phyloP scores from a whole-genome alignment of 345 rosid genomes.

The Euphorbia lathyris region DNA sequence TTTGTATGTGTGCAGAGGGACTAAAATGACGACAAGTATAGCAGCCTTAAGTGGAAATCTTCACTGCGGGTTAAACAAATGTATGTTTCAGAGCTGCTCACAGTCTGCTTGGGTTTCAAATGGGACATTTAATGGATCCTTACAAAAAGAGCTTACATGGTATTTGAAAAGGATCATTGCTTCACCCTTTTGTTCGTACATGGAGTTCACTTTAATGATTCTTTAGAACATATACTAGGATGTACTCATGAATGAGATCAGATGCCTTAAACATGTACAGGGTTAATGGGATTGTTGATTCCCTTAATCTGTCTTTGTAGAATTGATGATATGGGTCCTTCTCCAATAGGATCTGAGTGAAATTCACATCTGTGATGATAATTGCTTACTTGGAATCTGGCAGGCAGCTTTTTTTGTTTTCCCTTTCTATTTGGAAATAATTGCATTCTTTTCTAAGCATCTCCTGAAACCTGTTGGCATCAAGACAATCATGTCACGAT shows the following conservation, averaged over 20 bases:
- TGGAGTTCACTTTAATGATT: not conserved
- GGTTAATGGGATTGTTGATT: not conserved
- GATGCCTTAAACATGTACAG: not conserved
- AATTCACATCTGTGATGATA: not conserved
- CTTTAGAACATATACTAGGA: not conserved
- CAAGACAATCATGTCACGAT: not conserved
- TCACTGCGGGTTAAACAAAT: conserved; percentile 28
- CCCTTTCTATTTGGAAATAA: not conserved
- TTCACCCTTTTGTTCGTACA: conserved; percentile 7
- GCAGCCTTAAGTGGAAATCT: conserved; percentile 45
- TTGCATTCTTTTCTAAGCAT: too few species aligned
- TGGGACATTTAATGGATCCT: conserved; percentile 38
- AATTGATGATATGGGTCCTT: not conserved
- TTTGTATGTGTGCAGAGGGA: conserved; percentile 28
- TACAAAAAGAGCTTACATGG: conserved; percentile 60
- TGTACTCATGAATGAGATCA: not conserved
- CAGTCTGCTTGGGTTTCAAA: conserved; percentile 40
- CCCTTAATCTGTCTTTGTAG: not conserved
- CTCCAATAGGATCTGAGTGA: not conserved
- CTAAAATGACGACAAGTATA: conserved; percentile 49
- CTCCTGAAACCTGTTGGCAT: not conserved
- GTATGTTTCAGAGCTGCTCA: conserved; percentile 32
- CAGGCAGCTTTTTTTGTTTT: not conserved
- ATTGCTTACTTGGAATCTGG: not conserved
- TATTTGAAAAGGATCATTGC: conserved; percentile 24